phyloP scores from a whole-genome alignment of 2,329 filamentous ascomycete genomes.

The Amauroascus niger region DNA sequence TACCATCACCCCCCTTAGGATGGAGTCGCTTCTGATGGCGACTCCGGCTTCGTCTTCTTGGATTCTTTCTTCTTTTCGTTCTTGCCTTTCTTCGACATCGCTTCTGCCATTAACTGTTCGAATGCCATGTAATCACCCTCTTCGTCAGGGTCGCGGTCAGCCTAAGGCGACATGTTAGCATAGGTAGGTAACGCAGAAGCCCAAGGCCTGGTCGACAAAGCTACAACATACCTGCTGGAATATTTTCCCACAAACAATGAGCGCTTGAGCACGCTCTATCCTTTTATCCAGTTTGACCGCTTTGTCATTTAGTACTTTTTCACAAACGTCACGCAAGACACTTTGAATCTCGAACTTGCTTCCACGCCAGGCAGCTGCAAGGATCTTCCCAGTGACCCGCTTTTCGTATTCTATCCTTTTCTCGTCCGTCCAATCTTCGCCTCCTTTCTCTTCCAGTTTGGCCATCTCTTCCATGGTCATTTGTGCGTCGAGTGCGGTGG shows the following conservation, averaged over 20 bases:
- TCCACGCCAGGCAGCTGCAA: constrained; percentile 91
- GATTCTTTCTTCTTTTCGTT: constrained; percentile 54
- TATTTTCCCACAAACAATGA: constrained; percentile 80
- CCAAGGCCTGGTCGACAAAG: not conserved
- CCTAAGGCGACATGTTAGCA: constrained; percentile 43
- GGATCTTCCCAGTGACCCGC: constrained; percentile 91
- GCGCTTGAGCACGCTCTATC: constrained; percentile 78
- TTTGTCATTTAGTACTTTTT: constrained; percentile 69
- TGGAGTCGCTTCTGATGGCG: constrained; percentile 18
- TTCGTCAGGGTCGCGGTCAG: constrained; percentile 81
- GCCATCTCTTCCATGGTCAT: constrained; percentile 99
- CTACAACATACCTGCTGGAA: constrained; percentile 62
- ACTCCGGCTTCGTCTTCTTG: constrained; percentile 21
- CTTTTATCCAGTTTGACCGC: constrained; percentile 74
- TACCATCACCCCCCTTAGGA: not conserved
- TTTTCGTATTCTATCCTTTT: constrained; percentile 92
- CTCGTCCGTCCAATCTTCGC: constrained; percentile 97
- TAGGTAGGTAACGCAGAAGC: not conserved
- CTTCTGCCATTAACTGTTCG: constrained; percentile 93
- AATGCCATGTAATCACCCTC: constrained; percentile 99
- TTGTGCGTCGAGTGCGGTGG: constrained; percentile 90
- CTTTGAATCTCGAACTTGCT: constrained; percentile 98
- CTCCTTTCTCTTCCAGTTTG: constrained; percentile 84
- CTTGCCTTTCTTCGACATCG: constrained; percentile 84
- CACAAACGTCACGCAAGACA: constrained; percentile 88